Evolutionary conservation across 495 filamentous ascomycete genomes (phyloP), one percentile per base, ranked within the genome.

Genomic region (Recurvomyces mirabilis): DNA sequence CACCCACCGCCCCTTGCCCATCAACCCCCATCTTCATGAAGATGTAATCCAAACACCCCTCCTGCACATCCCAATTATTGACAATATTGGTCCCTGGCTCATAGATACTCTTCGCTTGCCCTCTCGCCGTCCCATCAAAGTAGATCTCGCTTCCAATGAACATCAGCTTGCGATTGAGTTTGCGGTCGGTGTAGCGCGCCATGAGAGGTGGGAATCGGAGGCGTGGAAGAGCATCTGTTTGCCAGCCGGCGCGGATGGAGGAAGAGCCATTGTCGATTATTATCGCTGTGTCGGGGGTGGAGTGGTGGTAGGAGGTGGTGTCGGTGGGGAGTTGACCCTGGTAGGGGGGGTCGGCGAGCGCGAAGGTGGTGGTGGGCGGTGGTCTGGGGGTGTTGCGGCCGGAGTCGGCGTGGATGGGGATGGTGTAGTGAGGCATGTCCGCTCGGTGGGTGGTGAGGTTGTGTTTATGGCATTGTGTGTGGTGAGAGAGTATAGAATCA

Each of bases 201-300:
- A 89, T 88, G 51, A 94, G 82, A 19, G 91, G 87, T 17, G 87
- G 86, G 32, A 93, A 69, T 33, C 76, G 69, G 23, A 96, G 68
- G 42, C 87, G 76, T 1, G 93, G 93, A 10, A 65, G 67, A 40
- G 75, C 60, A 60, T 95, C 89, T 59, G 89, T 91, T 20, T 87
- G 91, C 87, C 87, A 98, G 28, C 91, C 91, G 37, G 93, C 87
- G 61, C 91, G 84, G 43, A 93, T 78, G 24, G 77, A 71, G 38
- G 82, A 91, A 13, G 91, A 87, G 44, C 91, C 91, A 83, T 96
- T 98, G 68, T 98, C 91, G 54, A 98, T 98, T 47, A 98, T 84
- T 53, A 98, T 94, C 26, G 88, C 84, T 36, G 73, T 80, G 9
- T 72, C 67, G 23, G 63, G 61, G 36, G 67, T 66, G 50, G 63